Percentiles rank a stretch among this genome's conserved stretches.
Evolutionary conservation across 2,329 filamentous ascomycete species (phyloP).

Genomic region (Zymoseptoria ardabiliae): DNA sequence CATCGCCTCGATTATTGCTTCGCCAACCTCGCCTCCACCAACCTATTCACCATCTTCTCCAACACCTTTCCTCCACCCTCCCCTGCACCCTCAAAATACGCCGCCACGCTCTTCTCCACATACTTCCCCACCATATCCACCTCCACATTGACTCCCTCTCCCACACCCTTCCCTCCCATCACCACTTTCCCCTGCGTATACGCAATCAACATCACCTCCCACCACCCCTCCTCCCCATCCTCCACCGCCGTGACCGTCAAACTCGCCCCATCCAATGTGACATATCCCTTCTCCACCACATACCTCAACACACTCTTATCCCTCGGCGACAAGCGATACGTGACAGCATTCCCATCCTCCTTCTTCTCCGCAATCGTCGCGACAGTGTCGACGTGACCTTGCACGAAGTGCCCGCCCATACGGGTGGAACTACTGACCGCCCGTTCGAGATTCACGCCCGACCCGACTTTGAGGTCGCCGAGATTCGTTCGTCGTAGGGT

Average conservation of each 20-base stretch:
- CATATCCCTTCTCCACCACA: slow-evolving; percentile 92
- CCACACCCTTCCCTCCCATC: slow-evolving; percentile 66
- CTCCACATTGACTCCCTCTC: slow-evolving; percentile 83
- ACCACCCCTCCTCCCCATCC: slow-evolving; percentile 70
- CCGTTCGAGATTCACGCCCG: slow-evolving; percentile 83
- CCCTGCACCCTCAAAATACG: slow-evolving; percentile 58
- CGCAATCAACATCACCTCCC: slow-evolving; percentile 93
- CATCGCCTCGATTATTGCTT: slow-evolving; percentile 49
- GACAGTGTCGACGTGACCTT: slow-evolving; percentile 91
- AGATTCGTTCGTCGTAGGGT: slow-evolving; percentile 93
- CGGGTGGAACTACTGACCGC: slow-evolving; percentile 85
- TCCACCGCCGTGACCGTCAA: slow-evolving; percentile 84
- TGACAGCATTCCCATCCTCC: slow-evolving; percentile 83
- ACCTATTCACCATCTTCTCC: slow-evolving; percentile 52
- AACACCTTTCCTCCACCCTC: slow-evolving; percentile 45
- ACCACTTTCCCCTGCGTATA: slow-evolving; percentile 94
- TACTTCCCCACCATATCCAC: slow-evolving; percentile 85
- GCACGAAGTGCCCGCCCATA: slow-evolving; percentile 97
- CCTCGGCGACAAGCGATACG: slow-evolving; percentile 71
- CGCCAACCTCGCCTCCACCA: slow-evolving; percentile 67
- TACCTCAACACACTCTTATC: slow-evolving; percentile 68
- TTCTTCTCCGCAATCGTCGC: slow-evolving; percentile 66
- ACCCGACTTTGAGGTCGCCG: slow-evolving; percentile 59
- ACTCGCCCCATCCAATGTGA: slow-evolving; percentile 89
- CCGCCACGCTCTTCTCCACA: slow-evolving; percentile 80